Base-by-base conservation (phyloP, 805 yeast species). In the Candida sphagnicola region DNA sequence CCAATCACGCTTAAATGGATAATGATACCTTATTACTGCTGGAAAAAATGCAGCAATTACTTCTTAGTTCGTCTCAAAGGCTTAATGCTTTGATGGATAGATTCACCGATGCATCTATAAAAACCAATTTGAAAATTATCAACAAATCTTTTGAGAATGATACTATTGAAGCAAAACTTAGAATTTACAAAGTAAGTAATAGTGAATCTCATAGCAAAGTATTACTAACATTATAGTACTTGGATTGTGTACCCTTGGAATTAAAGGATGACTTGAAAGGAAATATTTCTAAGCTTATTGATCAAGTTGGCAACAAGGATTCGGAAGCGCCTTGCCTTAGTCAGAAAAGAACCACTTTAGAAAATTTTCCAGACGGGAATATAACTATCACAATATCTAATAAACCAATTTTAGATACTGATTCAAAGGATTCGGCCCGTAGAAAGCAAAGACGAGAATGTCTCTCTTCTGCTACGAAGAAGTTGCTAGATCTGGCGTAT, bases 401-500 rank as follows among this genome's bases (percentile, higher is more conserved):
- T 21, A 10, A 6, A 6, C 24, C 6, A 21, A 21, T 21, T 21
- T 21, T 10, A 6, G 24, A 6, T 21, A 10, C 10, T 21, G 24
- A 21, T 21, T 21, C 24, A 21, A 21, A 21, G n/a, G n/a, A n/a
- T n/a, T n/a, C n/a, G n/a, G n/a, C n/a, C n/a, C n/a, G n/a, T n/a
- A n/a, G n/a, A n/a, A n/a, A n/a, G 6, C 24, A 21, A 21, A 21
- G 10, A 10, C 24, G 24, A 6, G 24, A 21, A 21, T 21, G 8
- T 21, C 24, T 21, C 6, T 10, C 24, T 21, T 10, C 24, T 6
- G 10, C 8, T 21, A 21, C 8, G 8, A 21, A 21, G 24, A 6
- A 21, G 1, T 36, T 56, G 8, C 42, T 57, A 13, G 57, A 42
- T 35, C 39, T 24, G 18, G 40, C 33, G 10, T 41, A 32, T 35